A percentile compares a stretch with the other conserved stretches of the same genome.
phyloP scores from a whole-genome alignment of 176 grass and related monocot species.

The Aegilops speltoides region DNA sequence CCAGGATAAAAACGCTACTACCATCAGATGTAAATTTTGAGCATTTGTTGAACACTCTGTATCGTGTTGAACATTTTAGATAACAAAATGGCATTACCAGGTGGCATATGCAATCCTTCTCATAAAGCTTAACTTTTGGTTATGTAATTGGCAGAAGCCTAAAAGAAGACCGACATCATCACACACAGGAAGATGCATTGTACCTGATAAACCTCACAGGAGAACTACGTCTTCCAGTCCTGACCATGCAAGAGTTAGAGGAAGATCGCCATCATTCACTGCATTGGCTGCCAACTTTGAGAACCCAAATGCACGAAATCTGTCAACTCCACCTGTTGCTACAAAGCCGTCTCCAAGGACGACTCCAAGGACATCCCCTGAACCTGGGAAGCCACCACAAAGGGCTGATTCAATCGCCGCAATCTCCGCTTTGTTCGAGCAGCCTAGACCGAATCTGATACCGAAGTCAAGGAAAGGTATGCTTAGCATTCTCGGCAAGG shows the following conservation, averaged over 20 bases:
- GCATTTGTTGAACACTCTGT: no score
- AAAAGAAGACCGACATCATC: constrained; percentile 72
- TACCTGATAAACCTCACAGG: constrained; percentile 79
- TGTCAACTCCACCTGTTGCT: constrained; percentile 75
- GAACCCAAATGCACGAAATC: constrained; percentile 74
- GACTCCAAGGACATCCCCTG: constrained; percentile 53
- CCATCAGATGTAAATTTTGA: no score
- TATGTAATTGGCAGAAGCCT: constrained; percentile 54
- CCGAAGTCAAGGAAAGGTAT: constrained; percentile 92
- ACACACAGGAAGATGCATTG: constrained; percentile 67
- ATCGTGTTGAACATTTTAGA: no score
- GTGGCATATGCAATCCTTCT: constrained; percentile 9
- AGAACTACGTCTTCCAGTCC: constrained; percentile 97
- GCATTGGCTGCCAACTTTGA: constrained; percentile 94
- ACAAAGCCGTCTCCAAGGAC: constrained; percentile 61
- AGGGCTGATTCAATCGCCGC: constrained; percentile 54
- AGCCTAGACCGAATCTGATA: constrained; percentile 71
- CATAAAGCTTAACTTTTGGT: constrained; percentile 19
- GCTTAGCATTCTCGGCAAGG: constrained; percentile 20
- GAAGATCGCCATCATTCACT: constrained; percentile 89
- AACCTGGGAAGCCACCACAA: constrained; percentile 49
- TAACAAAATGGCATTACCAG: not conserved
- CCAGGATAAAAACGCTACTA: no score
- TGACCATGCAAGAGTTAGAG: constrained; percentile 81
- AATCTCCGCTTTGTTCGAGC: constrained; percentile 79